Percentiles rank a stretch among this genome's conserved stretches.
These are phyloP conservation scores for Coemansia sp. DNA, from an alignment of 371 early-diverging fungal species.

Conservation along the genomic window DNA sequence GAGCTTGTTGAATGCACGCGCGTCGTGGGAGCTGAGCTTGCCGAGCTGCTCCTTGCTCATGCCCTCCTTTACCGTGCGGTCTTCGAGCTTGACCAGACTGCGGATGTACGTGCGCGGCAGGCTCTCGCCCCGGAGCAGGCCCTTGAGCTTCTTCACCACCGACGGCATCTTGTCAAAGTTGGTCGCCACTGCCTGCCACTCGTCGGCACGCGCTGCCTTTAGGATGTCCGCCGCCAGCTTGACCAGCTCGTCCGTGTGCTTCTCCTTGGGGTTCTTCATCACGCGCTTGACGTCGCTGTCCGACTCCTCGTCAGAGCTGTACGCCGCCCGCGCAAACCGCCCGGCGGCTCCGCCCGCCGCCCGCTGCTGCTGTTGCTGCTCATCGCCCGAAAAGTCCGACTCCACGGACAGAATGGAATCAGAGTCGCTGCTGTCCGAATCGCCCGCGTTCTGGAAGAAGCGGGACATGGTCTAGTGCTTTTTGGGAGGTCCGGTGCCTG, in stretches of 20 bases:
- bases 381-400: slow-evolving; percentile 62
- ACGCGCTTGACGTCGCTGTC: slow-evolving; percentile 73
- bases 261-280: slow-evolving; percentile 83
- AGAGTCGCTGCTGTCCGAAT: slow-evolving; percentile 62
- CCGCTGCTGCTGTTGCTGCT: slow-evolving; percentile 51
- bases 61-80: slow-evolving; percentile 61
- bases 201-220: slow-evolving; percentile 81
- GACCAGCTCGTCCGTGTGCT: slow-evolving; percentile 69
- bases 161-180: slow-evolving; percentile 88
- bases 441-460: slow-evolving; percentile 57
- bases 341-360: slow-evolving; percentile 52
- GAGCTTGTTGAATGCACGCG: slow-evolving; percentile 85
- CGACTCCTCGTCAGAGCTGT: slow-evolving; percentile 64
- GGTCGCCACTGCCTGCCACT: slow-evolving; percentile 67
- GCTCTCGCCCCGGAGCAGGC: slow-evolving; percentile 64
- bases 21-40: slow-evolving; percentile 80
- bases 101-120: slow-evolving; percentile 76
- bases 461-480: slow-evolving; percentile 50
- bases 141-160: slow-evolving; percentile 67
- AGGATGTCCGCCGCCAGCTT: slow-evolving; percentile 58
- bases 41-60: slow-evolving; percentile 70
- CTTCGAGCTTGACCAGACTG: slow-evolving; percentile 75
- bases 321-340: slow-evolving; percentile 52
- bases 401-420: slow-evolving; percentile 61
- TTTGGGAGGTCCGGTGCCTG: neutral